Evolutionary conservation across 2,329 filamentous ascomycete genomes (phyloP), one percentile per base, ranked within the genome.

Genomic region (Colletotrichum sp.): DNA sequence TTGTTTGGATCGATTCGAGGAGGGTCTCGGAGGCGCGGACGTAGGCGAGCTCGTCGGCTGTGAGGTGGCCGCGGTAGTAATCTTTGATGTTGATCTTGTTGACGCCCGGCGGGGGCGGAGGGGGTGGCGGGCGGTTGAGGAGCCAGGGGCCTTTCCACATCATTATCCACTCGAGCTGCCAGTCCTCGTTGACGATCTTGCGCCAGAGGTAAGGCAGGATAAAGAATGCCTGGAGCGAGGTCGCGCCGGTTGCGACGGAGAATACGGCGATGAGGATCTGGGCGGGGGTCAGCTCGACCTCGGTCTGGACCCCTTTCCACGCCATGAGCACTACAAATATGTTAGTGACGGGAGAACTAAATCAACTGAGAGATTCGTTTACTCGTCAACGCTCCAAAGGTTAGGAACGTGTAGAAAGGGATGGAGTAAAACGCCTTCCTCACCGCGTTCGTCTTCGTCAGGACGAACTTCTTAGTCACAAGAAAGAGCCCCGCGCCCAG

Each of bases 141-240:
- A 90, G 84, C 39, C 87, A 81, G 15, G 88, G 89, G 0, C 90
- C 90, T 13, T 86, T 82, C 78, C 88, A 83, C 36, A 88, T 79
- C 68, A 90, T 84, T 79, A 87, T 90, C 83, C 85, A 86, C 73
- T 85, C 87, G 8, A 91, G 80, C 18, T 86, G 85, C 86, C 88
- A 90, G 78, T 92, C 90, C 55, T 90, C 86, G 64, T 85, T 83
- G 77, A 90, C 82, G 21, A 91, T 86, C 30, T 87, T 85, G 36
- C 87, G 85, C 81, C 90, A 87, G 32, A 91, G 82, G 76, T 86
- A 92, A 2, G 90, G 90, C 8, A 92, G 83, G 75, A 91, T 83
- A 79, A 91, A 91, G 60, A 87, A 73, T 64, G 81, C 80, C 32
- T 88, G 82, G 12, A 91, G 78, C 5, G 86, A 66, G 1, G 84